Evolutionary conservation across 768 basidiomycete genomes (phyloP), one percentile per base, ranked within the genome.

Genomic region (Porpolomopsis calyptriformis): DNA sequence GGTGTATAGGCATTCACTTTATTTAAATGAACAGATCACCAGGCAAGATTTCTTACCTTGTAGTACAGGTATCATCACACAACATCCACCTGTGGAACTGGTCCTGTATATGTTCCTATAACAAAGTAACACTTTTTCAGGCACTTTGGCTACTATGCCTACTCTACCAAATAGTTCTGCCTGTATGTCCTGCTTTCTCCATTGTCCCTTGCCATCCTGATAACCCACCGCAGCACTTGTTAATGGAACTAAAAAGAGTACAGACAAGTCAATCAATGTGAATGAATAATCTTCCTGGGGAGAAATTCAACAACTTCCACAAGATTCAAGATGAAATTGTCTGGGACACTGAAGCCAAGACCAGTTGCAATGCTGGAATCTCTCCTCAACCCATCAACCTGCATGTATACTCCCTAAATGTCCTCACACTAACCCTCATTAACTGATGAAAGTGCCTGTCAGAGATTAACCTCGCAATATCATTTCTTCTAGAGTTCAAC

Each of bases 31-130:
- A 22, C 54, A 94, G 91, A 96, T 97, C 68, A 92, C 96, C 46
- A 96, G 96, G 49, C 80, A 94, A 54, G 96, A 99, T 65, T 99
- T 99, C 74, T 63, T 99, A 60, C 96, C 96, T 66, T 87, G 96
- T 73, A 96, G 96, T 63, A 88, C 92, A 46, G 94, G 94, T 66
- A 99, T 99, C 59, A 94, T 99, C 65, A 98, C 94, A 42, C 80
- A 94, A 60, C 80, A 96, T 61, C 96, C 96, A 46, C 69, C 98
- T 65, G 93, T 94, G 63, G 56, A 81, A 57, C 14, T 33, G 22
- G 46, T 40, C 31, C 16, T 44, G 43, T 36, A 7, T 14, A 2
- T 20, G 24, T 18, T 39, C 14, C 18, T 19, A 26, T 22, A 11
- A 23, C 27, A 34, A 41, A 49, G 44, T 36, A 38, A 46, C 48